Conservation (phyloP, 169 alveolate species). For the Plasmodium billcollinsi region DNA sequence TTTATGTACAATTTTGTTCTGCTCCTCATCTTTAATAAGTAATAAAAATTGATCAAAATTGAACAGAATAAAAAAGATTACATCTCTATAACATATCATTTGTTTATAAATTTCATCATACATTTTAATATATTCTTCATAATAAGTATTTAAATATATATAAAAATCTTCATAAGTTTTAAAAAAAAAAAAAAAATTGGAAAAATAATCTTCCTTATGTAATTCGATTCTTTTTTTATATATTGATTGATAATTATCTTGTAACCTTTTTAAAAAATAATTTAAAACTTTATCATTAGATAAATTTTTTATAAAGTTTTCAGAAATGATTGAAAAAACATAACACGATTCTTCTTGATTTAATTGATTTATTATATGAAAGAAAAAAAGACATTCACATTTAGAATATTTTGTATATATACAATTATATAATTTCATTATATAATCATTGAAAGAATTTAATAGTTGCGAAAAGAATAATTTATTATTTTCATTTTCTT, state of each 20-base stretch:
- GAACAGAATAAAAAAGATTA: slow-evolving; percentile 10
- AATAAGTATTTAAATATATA: slow-evolving; percentile 7
- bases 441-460: slow-evolving; percentile 56
- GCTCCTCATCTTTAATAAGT: neutral
- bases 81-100: slow-evolving; percentile 19
- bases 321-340: slow-evolving; percentile 7
- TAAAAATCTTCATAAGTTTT: slow-evolving; percentile 8
- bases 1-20: neutral
- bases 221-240: slow-evolving; percentile 27
- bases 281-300: slow-evolving; percentile 15
- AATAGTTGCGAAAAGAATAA: slow-evolving; percentile 13
- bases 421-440: slow-evolving; percentile 36
- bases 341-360: slow-evolving; percentile 4
- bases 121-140: slow-evolving; percentile 23
- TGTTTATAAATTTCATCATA: slow-evolving; percentile 25
- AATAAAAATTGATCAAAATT: slow-evolving; percentile 3
- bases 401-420: slow-evolving; percentile 13
- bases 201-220: slow-evolving; percentile 23
- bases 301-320: slow-evolving; percentile 28
- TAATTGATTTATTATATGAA: neutral
- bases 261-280: slow-evolving; percentile 1
- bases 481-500: slow-evolving; percentile 41
- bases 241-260: slow-evolving; percentile 13
- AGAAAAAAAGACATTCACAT: slow-evolving; percentile 18
- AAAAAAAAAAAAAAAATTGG: slow-evolving; percentile 7